Evolutionary conservation across 2,329 filamentous ascomycete genomes (phyloP), one percentile per base, ranked within the genome.

Genomic region (Neonectria neomacrospora): DNA sequence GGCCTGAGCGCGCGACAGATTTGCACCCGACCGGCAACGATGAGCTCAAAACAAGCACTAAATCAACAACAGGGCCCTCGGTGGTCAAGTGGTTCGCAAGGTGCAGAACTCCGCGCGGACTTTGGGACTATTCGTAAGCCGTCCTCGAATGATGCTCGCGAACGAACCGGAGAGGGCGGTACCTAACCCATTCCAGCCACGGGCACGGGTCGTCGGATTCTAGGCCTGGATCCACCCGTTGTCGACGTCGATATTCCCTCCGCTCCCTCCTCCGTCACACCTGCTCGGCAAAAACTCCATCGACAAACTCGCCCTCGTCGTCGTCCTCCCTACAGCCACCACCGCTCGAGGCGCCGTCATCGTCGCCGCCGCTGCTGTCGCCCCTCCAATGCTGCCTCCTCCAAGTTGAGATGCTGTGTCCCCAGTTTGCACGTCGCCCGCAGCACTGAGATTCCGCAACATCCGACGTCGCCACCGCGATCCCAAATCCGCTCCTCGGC

Each of bases 391-490:
- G 72, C 63, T 41, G 28, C 51, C 56, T 51, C 42, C 39, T 57
- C 30, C 50, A 52, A 51, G 61, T 50, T 72, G 66, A 74, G 52
- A 67, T 64, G 47, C 61, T 54, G 58, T 53, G 65, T 55, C 51
- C 60, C 64, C 62, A 32, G 62, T 67, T 47, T 57, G 50, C 59
- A 63, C 61, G 58, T 54, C 56, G 42, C 51, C 42, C 57, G 63
- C 66, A 67, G 61, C 60, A 54, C 59, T 52, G 61, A 64, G 54
- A 63, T 66, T 61, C 61, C 54, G 58, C 62, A 45, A 56, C 42
- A 59, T 63, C 61, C 59, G 58, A 68, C 56, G 32, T 65, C 52
- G 47, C 47, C 47, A 60, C 42, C 50, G 63, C 54, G 44, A 55
- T 32, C 54, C 51, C 47, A 61, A 52, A 53, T 16, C 45, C 58